phyloP scores from a whole-genome alignment of 441 rosid species.

The Melastoma candidum region DNA sequence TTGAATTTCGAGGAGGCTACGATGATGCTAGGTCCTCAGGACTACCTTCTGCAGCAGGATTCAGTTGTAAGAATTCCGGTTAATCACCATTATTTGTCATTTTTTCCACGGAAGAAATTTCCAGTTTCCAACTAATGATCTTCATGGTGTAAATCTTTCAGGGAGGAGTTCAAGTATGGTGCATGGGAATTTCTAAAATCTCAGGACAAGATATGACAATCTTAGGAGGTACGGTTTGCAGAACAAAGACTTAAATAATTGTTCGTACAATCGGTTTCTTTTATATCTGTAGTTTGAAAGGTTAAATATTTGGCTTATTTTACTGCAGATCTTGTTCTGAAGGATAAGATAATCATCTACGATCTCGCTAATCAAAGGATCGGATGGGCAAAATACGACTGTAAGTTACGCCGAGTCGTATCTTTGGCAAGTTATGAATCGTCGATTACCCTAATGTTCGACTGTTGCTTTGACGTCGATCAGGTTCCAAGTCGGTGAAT shows the following conservation, averaged over 20 bases:
- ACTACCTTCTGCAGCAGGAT: slow-evolving; percentile 73
- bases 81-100: no score
- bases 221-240: slow-evolving; percentile 59
- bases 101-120: no score
- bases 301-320: not conserved
- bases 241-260: no score
- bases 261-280: no score
- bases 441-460: no score
- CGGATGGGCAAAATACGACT: slow-evolving; percentile 93
- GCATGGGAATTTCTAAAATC: slow-evolving; percentile 69
- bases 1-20: slow-evolving; percentile 83
- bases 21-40: slow-evolving; percentile 61
- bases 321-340: slow-evolving; percentile 74
- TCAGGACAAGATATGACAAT: slow-evolving; percentile 66
- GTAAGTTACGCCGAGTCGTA: slow-evolving; percentile 31
- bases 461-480: not conserved
- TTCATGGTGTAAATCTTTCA: slow-evolving; percentile 18
- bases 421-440: no score
- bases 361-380: slow-evolving; percentile 78
- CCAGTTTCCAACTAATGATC: not conserved
- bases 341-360: slow-evolving; percentile 83
- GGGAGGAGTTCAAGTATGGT: slow-evolving; percentile 76
- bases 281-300: no score
- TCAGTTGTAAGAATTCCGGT: slow-evolving; percentile 38
- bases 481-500: slow-evolving; percentile 71